Base-by-base conservation (phyloP, 129 eudicot species). In the Helianthus tuberosus region DNA sequence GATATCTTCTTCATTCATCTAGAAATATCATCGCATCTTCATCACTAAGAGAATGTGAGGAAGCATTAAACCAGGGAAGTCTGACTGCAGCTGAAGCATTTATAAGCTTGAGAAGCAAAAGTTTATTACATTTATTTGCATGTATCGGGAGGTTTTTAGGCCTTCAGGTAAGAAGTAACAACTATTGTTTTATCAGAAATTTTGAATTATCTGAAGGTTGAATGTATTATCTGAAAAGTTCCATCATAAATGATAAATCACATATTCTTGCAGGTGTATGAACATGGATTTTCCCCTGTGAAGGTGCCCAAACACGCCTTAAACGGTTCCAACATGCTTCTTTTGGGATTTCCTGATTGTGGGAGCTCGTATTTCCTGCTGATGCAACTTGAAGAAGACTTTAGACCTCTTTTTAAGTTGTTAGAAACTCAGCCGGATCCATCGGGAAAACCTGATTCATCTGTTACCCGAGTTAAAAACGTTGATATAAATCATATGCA, bases 331-430 rank as follows among this genome's bases (percentile, higher is more conserved):
- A 81, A 41, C 69, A 87, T 79, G 85, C 84, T 95, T 84, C 76
- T 95, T 23, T 81, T 95, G 97, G 99, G 99, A 67, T 91, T 95
- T 70, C 99, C 99, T 2, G 96, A 95, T 44, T 89, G 92, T 87
- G 97, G 97, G 74, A 85, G 94, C 83, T 91, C 95, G 11, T 95
- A 81, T 66, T 95, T 86, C 72, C 80, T 95, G 82, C 80, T 95
- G 29, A 87, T 95, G 94, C 97, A 91, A 69, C 91, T 91, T 41
- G 97, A 95, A 66, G 89, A 89, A 73, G 92, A 91, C 75, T 89
- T 91, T 54, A 95, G 74, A 63, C 93, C 97, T 46, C 77, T 88
- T 74, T 88, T 89, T 53, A 85, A 87, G 66, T 83, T 95, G 76
- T 61, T 95, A 54, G 97, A 95, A 82, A 87, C 94, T 64, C 92